phyloP scores from a whole-genome alignment of 2,329 filamentous ascomycete genomes.

The Clonostachys chloroleuca region DNA sequence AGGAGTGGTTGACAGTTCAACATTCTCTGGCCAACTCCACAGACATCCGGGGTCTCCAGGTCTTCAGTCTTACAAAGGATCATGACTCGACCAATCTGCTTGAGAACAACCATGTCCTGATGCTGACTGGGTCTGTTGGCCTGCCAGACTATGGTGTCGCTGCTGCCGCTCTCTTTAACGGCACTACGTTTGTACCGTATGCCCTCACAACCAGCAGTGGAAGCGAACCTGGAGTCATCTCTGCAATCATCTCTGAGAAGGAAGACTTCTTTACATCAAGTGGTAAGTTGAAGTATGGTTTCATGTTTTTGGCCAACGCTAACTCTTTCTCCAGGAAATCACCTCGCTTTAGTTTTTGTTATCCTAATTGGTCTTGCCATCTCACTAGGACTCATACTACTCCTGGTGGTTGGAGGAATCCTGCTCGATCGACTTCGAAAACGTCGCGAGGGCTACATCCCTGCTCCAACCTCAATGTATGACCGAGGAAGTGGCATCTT shows the following conservation, averaged over 20 bases:
- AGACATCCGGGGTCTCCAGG: constrained; percentile 72
- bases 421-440: constrained; percentile 72
- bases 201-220: constrained; percentile 68
- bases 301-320: constrained; percentile 12
- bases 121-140: constrained; percentile 80
- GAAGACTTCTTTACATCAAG: constrained; percentile 66
- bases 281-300: constrained; percentile 37
- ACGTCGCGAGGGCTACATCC: constrained; percentile 73
- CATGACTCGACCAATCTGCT: constrained; percentile 65
- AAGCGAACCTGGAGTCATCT: constrained; percentile 67
- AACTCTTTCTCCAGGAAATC: constrained; percentile 16
- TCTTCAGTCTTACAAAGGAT: constrained; percentile 66
- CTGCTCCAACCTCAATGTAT: constrained; percentile 65
- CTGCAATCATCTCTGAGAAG: constrained; percentile 79
- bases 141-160: constrained; percentile 74
- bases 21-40: constrained; percentile 61
- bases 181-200: constrained; percentile 73
- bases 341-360: constrained; percentile 70
- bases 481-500: constrained; percentile 55
- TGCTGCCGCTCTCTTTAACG: constrained; percentile 85
- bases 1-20: constrained; percentile 63
- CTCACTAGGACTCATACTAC: constrained; percentile 70
- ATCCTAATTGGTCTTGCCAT: constrained; percentile 80
- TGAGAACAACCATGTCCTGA: constrained; percentile 62
- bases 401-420: constrained; percentile 73